Percentiles rank a stretch among this genome's conserved stretches.
Conservation (phyloP, 257 asterid species). For the Striga asiatica region DNA sequence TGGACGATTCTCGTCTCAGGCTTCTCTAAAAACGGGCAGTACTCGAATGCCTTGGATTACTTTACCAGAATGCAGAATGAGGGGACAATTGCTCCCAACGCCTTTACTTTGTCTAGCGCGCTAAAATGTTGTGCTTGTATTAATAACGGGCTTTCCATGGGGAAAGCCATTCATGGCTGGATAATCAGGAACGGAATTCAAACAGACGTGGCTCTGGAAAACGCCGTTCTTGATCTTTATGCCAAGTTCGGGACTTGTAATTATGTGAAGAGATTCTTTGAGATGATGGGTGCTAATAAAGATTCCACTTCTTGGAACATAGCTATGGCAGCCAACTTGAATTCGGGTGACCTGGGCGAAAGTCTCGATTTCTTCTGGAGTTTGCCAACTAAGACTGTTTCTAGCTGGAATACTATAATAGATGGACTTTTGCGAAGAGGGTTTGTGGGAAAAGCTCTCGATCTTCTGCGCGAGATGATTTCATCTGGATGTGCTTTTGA, state of each 20-base stretch:
- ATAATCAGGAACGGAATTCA: slow-evolving; percentile 30
- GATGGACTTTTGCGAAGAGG: slow-evolving; percentile 53
- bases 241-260: slow-evolving; percentile 31
- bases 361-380: slow-evolving; percentile 37
- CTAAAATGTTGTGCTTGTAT: slow-evolving; percentile 46
- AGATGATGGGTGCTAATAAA: slow-evolving; percentile 37
- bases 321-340: slow-evolving; percentile 46
- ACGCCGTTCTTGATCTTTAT: slow-evolving; percentile 66
- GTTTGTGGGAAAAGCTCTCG: slow-evolving; percentile 30
- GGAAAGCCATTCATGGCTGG: slow-evolving; percentile 62
- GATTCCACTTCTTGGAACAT: slow-evolving; percentile 65
- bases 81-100: slow-evolving; percentile 44
- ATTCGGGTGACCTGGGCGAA: slow-evolving; percentile 32
- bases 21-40: slow-evolving; percentile 30
- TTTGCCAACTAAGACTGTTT: slow-evolving; percentile 42
- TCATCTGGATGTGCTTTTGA: slow-evolving; percentile 27
- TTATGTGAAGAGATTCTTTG: slow-evolving; percentile 36
- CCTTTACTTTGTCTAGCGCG: slow-evolving; percentile 50
- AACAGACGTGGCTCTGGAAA: slow-evolving; percentile 40
- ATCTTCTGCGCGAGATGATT: slow-evolving; percentile 46
- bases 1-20: slow-evolving; percentile 72
- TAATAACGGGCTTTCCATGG: slow-evolving; percentile 30
- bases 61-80: slow-evolving; percentile 43
- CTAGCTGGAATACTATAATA: slow-evolving; percentile 73
- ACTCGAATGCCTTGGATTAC: slow-evolving; percentile 33